Evolutionary conservation across 164 flowering plant genomes (phyloP), one percentile per base, ranked within the genome.

Genomic region (Sextonia rubra): DNA sequence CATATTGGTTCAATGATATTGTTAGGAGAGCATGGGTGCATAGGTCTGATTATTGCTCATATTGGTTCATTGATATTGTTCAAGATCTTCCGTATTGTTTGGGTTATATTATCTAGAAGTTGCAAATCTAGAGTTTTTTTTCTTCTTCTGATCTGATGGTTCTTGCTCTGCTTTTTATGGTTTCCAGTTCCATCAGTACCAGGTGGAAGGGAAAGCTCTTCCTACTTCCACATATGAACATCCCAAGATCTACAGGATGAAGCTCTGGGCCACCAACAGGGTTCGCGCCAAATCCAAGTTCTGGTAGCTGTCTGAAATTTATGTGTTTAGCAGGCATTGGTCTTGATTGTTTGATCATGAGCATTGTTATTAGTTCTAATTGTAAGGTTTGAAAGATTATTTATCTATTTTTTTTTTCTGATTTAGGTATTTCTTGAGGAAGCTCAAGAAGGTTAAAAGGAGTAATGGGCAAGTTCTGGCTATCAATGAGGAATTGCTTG

Each of bases 181-280:
- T 70, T 69, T 65, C 25, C 89, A 92, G 97, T 89, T 88, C 73
- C 97, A 92, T 77, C 95, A 92, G 82, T 92, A 87, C 79, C 97
- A 92, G 82, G 97, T 92, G 60, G 95, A 90, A 2, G 97, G 97
- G 44, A 86, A 95, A 75, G 93, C 86, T 44, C 87, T 92, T 25
- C 97, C 95, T 0, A 71, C 95, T 4, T 88, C 86, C 66, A 37
- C 77, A 0, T 93, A 90, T 80, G 88, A 89, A 77, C 89, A 88
- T 37, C 97, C 97, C 11, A 90, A 92, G 90, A 90, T 90, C 70
- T 92, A 89, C 80, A 79, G 94, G n/a, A 92, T 92, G 94, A 92
- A 92, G 83, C 87, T 92, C 7, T 91, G 97, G 97, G 92, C 92
- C 11, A 89, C 93, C 47, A 91, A 91, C 60, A 91, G 89, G 72